Percentiles rank a stretch among this genome's conserved stretches.
These are phyloP conservation scores for Calycina marina DNA, from an alignment of 2,329 filamentous ascomycete species.

Conservation along the genomic window DNA sequence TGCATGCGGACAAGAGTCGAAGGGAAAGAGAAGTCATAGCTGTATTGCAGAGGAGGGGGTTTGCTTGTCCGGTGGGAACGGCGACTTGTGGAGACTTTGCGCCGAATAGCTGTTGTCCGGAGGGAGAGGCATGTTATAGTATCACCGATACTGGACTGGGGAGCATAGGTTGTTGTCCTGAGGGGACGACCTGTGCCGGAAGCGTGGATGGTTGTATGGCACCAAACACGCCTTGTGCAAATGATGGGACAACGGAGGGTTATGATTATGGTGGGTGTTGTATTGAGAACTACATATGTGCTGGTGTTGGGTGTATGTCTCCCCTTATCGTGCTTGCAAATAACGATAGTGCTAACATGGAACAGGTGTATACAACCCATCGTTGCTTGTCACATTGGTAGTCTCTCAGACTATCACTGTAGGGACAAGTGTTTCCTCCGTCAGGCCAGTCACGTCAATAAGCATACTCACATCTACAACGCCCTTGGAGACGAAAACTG, in stretches of 20 bases:
- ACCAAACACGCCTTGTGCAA: conserved; percentile 46
- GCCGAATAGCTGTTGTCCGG: conserved; percentile 58
- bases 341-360: too few species aligned
- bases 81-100: conserved; percentile 49
- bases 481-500: conserved; percentile 5
- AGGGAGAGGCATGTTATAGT: conserved; percentile 49
- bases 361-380: conserved; percentile 11
- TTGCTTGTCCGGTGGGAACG: conserved; percentile 52
- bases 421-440: background rate
- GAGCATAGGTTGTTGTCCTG: conserved; percentile 61
- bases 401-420: conserved; percentile 22
- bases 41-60: conserved; percentile 40
- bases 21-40: conserved; percentile 27
- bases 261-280: conserved; percentile 28
- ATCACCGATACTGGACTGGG: conserved; percentile 49
- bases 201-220: conserved; percentile 44
- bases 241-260: conserved; percentile 51
- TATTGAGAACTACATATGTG: conserved; percentile 46
- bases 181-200: conserved; percentile 47
- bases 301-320: conserved; percentile 50
- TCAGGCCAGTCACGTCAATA: conserved; percentile 1
- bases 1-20: conserved; percentile 27
- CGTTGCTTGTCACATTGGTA: conserved; percentile 10
- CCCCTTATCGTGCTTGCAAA: too few species aligned
- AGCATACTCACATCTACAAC: conserved; percentile 4